Base-by-base conservation (phyloP, 805 yeast species). In the Candida orba region DNA sequence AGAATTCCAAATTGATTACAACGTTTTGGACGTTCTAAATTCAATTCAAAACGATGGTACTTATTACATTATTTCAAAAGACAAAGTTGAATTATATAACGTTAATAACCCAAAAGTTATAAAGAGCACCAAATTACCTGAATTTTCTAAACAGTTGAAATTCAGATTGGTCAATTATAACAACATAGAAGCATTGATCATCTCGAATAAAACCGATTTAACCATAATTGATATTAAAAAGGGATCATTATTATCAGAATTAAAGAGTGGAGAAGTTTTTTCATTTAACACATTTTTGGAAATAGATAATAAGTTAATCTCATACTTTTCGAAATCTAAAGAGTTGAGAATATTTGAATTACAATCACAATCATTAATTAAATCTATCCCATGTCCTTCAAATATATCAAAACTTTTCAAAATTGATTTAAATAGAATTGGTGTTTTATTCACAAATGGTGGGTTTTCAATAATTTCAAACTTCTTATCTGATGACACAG, bases 391-490 rank as follows among this genome's bases (percentile, higher is more conserved):
- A 10, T 27, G 29, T 27, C 29, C 29, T 27, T 27, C 29, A 10
- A 27, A 27, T 27, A 27, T 27, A 4, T 27, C 29, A 9, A 27
- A 27, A 27, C 29, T 27, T 27, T 27, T 27, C 29, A 12, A 27
- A 27, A 27, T 27, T 27, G 29, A 27, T 4, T 27, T 13, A 27
- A 22, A 34, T 14, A 15, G 4, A 9, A 22, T 34, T 30, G 44
- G 60, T 14, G 45, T 45, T 25, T 56, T 65, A 14, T 57, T 63
- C 23, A 49, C 67, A 3, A 54, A 53, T 17, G 59, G 65, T 32
- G 64, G 62, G 3, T 56, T 68, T 9, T 62, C 61, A 36, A 49
- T 69, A 2, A 66, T 67, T 41, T 45, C 17, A 4, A 23, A 39
- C 14, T 8, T 24, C 3, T 14, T 39, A 12, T 3, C 13, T 18